Evolutionary conservation across 371 early-diverging fungal species (phyloP).

Genomic region (Syncephalastrum sp.): DNA sequence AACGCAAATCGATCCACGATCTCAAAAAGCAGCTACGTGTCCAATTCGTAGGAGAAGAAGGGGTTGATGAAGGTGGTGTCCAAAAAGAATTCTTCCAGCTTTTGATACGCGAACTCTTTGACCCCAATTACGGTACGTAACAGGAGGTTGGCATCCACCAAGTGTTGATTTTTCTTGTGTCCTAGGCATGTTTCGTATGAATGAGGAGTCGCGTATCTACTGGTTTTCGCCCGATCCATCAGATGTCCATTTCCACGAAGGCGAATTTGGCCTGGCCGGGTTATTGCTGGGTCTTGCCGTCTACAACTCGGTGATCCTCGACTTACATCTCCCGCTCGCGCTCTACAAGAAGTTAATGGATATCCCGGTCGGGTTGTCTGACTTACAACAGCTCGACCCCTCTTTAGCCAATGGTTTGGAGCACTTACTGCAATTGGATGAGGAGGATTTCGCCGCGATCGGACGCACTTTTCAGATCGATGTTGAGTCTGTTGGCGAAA

Average conservation of each 20-base stretch:
- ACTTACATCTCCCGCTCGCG: conserved; percentile 82
- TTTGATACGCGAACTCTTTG: conserved; percentile 88
- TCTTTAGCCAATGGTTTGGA: conserved; percentile 51
- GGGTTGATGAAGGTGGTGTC: conserved; percentile 91
- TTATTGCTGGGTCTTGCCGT: conserved; percentile 91
- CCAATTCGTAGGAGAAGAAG: conserved; percentile 87
- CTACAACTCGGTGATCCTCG: conserved; percentile 91
- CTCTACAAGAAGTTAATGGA: conserved; percentile 85
- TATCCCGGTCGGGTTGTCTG: conserved; percentile 47
- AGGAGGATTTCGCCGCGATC: conserved; percentile 59
- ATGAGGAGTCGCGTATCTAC: conserved; percentile 81
- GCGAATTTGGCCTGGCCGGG: conserved; percentile 78
- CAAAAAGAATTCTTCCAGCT: conserved; percentile 96
- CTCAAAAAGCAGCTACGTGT: conserved; percentile 88
- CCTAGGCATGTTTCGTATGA: conserved; percentile 76
- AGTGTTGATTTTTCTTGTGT: neutral
- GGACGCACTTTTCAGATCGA: conserved; percentile 73
- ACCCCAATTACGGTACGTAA: conserved; percentile 79
- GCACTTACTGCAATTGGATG: conserved; percentile 53
- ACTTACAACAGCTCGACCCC: conserved; percentile 63
- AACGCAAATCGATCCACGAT: conserved; percentile 76
- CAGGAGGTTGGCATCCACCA: neutral
- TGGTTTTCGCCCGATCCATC: conserved; percentile 81
- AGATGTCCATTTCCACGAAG: conserved; percentile 61
- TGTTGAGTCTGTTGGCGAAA: conserved; percentile 63